Percentiles rank a stretch among this genome's conserved stretches.
Evolutionary conservation across 306 rosid genomes (phyloP).

Genomic region (Cicer bijugum): DNA sequence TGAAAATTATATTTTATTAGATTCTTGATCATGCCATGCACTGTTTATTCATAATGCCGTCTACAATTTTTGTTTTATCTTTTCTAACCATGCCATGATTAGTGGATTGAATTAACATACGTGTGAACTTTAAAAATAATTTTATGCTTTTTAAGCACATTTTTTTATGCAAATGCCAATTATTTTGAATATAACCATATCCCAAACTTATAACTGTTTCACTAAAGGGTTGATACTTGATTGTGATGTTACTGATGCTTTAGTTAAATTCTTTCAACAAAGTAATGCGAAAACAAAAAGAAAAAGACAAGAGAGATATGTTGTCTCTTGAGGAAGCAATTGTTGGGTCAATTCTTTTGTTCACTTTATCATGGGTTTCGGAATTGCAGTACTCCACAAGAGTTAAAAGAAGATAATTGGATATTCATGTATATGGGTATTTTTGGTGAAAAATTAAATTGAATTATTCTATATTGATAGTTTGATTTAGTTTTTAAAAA

Average conservation of each 20-base stretch:
- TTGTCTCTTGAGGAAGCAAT: constrained; percentile 32
- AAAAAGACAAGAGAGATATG: constrained; percentile 5
- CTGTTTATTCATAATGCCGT: constrained; percentile 27
- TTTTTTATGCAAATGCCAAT: not conserved
- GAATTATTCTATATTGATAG: no score
- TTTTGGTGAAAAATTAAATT: no score
- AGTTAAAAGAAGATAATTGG: no score
- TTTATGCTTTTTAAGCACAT: constrained; percentile 23
- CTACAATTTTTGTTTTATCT: constrained; percentile 32
- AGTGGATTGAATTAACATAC: constrained; percentile 44
- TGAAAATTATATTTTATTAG: constrained; percentile 59
- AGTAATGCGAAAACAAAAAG: not conserved
- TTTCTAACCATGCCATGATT: constrained; percentile 23
- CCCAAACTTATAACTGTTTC: constrained; percentile 32
- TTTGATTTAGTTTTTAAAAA: no score
- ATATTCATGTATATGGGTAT: rapidly evolving
- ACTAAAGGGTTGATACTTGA: constrained; percentile 22
- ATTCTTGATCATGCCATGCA: constrained; percentile 55
- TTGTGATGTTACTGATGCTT: constrained; percentile 41
- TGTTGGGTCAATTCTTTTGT: constrained; percentile 42
- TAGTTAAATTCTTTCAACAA: constrained; percentile 34
- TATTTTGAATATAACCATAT: not conserved
- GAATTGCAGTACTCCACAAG: constrained; percentile 1
- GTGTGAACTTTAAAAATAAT: constrained; percentile 40
- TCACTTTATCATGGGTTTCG: constrained; percentile 37